Evolutionary conservation across 2,329 filamentous ascomycete species (phyloP), one percentile per base, ranked within the genome.

Genomic region (Colletotrichum eleusines): DNA sequence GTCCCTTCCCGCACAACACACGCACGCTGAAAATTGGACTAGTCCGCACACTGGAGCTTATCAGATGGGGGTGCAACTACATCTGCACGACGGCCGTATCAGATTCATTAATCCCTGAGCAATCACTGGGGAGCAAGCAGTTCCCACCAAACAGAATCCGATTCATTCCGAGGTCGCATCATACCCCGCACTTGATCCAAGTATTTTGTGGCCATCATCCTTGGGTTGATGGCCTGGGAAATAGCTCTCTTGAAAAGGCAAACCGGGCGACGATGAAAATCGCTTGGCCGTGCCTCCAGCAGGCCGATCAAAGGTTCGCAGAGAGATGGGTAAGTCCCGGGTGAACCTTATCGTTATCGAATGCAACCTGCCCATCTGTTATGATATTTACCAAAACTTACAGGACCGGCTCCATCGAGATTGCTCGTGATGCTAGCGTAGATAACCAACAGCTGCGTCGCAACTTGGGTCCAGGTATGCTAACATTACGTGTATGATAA

Each of bases 91-190:
- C 20, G 58, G 40, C 57, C 58, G 68, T 71, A 68, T 71, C 68
- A 68, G 64, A 71, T 71, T 44, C 63, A 62, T 70, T 20, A 23
- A 70, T 63, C 63, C 63, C 44, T 67, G 68, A 31, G 9, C 20
- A 44, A 8, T 42, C 20, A 57, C 57, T 53, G 38, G 68, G 51
- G 58, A 68, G 50, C 35, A 44, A 11, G 42, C 18, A 51, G 31
- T 33, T 63, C 14, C 50, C 50, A 58, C 28, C 35, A 46, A 53
- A 38, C 35, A 40, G 28, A 48, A 40, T 20, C 68, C 64, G 63
- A 58, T 54, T 61, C 35, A 40, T 58, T 46, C 63, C 68, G 68
- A 63, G 42, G 64, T 68, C 42, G 38, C 53, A 63, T 63, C 44
- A 35, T 53, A 67, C 68, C 68, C 68, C 68, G 68, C 68, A 67